Evolutionary conservation across 176 grass and related monocot genomes (phyloP).

Genomic region (Elaeis guineensis): DNA sequence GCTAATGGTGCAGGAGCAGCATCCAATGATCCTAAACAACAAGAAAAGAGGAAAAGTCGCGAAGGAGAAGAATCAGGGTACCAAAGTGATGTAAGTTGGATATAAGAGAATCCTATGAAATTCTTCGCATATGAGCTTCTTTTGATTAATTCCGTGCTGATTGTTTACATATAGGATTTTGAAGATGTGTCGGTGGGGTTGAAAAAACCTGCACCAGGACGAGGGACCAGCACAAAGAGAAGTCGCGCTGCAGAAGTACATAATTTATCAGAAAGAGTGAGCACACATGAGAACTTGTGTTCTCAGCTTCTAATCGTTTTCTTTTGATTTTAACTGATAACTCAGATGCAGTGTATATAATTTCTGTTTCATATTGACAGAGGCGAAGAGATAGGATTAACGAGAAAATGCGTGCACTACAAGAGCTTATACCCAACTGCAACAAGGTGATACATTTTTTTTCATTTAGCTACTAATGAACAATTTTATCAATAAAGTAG

Average conservation of each 20-base stretch:
- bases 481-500: neutral
- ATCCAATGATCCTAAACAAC: neutral
- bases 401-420: slow-evolving; percentile 44
- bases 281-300: neutral
- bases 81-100: slow-evolving; percentile 23
- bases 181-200: slow-evolving; percentile 21
- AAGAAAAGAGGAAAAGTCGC: slow-evolving; percentile 27
- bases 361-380: slow-evolving; percentile 16
- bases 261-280: slow-evolving; percentile 45
- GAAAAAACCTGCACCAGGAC: slow-evolving; percentile 14
- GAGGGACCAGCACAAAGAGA: slow-evolving; percentile 20
- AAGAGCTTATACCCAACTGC: slow-evolving; percentile 44
- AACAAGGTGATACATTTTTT: slow-evolving; percentile 22
- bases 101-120: no score
- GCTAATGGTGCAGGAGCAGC: no score
- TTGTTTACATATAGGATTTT: slow-evolving; percentile 14
- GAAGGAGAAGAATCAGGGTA: slow-evolving; percentile 29
- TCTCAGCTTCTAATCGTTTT: no score
- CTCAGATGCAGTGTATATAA: neutral
- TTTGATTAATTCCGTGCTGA: neutral
- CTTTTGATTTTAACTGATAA: neutral
- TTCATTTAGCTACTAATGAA: neutral
- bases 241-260: slow-evolving; percentile 41
- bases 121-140: neutral
- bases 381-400: slow-evolving; percentile 42